These are phyloP conservation scores for Andrographis paniculata DNA, from an alignment of 305 asterid genomes.

Conservation along the genomic window DNA sequence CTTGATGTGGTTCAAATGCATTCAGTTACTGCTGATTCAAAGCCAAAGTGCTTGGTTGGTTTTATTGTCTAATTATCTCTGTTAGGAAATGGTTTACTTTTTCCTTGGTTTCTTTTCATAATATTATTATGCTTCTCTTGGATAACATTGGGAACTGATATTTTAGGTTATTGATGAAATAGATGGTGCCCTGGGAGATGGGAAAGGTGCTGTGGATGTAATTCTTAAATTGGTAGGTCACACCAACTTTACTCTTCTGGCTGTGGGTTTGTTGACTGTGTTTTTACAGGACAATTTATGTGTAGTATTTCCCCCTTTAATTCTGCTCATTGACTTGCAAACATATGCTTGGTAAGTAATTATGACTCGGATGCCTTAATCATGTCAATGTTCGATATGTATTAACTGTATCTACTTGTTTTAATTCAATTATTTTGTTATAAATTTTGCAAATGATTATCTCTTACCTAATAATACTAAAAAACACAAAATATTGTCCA, in stretches of 20 bases:
- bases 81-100: slow-evolving; percentile 8
- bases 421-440: too few relatives aligned
- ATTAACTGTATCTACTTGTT: too few relatives aligned
- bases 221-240: slow-evolving; percentile 68
- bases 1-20: slow-evolving; percentile 90
- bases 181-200: slow-evolving; percentile 97
- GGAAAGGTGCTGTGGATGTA: slow-evolving; percentile 96
- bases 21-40: slow-evolving; percentile 80
- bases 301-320: too few relatives aligned
- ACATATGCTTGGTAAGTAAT: too few relatives aligned
- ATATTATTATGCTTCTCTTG: slow-evolving; percentile 21
- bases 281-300: too few relatives aligned
- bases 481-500: not conserved
- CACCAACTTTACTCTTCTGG: slow-evolving; percentile 11
- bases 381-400: too few relatives aligned
- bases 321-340: too few relatives aligned
- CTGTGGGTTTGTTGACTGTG: too few relatives aligned
- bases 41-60: slow-evolving; percentile 97
- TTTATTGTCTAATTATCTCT: slow-evolving; percentile 23
- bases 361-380: too few relatives aligned
- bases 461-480: not conserved
- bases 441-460: not conserved
- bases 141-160: slow-evolving; percentile 15
- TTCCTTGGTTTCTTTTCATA: slow-evolving; percentile 3
- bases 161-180: slow-evolving; percentile 90